Evolutionary conservation across 2,329 filamentous ascomycete genomes (phyloP).

Genomic region (Ophiostoma sp.): DNA sequence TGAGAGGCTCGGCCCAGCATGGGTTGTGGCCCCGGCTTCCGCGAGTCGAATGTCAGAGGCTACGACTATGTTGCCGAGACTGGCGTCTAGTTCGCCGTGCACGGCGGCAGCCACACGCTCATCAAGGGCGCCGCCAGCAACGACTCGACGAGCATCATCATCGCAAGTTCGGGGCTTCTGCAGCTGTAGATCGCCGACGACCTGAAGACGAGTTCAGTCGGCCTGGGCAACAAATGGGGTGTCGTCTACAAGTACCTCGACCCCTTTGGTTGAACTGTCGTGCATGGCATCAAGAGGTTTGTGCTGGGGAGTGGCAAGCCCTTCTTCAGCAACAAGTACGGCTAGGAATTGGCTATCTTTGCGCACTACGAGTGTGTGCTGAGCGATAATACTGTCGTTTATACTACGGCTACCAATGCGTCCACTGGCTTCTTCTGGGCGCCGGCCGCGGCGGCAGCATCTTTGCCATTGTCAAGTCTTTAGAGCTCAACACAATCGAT

Average conservation of each 20-base stretch:
- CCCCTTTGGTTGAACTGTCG: background rate
- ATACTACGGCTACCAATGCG: background rate
- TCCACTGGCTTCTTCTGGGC: background rate
- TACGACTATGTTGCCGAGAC: background rate
- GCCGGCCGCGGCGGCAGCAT: background rate
- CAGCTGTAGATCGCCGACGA: background rate
- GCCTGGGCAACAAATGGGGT: background rate
- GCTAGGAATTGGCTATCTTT: background rate
- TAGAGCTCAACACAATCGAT: background rate
- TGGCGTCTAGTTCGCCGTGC: background rate
- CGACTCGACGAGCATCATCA: background rate
- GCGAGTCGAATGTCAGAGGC: background rate
- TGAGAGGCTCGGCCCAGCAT: background rate
- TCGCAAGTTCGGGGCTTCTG: background rate
- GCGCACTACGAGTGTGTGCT: background rate
- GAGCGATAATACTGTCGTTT: background rate
- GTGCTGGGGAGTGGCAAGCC: background rate
- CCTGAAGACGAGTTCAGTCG: background rate
- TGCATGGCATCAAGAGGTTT: background rate
- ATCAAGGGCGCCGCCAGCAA: conserved; percentile 1
- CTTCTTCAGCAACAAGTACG: background rate
- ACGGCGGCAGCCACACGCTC: background rate
- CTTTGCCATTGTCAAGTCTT: background rate
- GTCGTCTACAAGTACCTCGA: background rate
- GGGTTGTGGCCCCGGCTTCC: background rate